These are phyloP conservation scores for Mucor piriformis DNA, from an alignment of 371 early-diverging fungal genomes.

Conservation along the genomic window DNA sequence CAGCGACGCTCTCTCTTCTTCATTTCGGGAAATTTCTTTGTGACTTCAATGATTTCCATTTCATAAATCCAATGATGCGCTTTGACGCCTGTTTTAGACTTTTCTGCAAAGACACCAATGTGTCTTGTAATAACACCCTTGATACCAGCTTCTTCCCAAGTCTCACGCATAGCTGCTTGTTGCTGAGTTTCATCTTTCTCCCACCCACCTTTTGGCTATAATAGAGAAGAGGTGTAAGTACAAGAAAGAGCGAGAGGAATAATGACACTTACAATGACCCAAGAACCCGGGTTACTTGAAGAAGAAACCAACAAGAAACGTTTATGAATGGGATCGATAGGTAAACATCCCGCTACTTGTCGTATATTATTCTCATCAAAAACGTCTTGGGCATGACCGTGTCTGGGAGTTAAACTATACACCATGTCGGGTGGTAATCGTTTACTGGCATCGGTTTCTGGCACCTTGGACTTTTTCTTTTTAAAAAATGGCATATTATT, in stretches of 20 bases:
- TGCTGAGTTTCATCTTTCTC: slow-evolving; percentile 60
- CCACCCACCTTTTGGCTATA: slow-evolving; percentile 63
- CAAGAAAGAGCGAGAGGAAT: background rate
- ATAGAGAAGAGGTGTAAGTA: background rate
- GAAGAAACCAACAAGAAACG: slow-evolving; percentile 53
- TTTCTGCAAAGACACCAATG: slow-evolving; percentile 54
- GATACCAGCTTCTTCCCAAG: slow-evolving; percentile 64
- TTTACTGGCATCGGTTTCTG: background rate
- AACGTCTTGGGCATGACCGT: slow-evolving; percentile 39
- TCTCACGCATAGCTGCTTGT: slow-evolving; percentile 59
- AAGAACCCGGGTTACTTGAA: slow-evolving; percentile 42
- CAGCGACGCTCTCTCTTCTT: slow-evolving; percentile 56
- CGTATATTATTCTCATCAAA: slow-evolving; percentile 33
- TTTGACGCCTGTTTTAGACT: slow-evolving; percentile 43
- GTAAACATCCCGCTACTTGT: slow-evolving; percentile 61
- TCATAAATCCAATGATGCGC: slow-evolving; percentile 56
- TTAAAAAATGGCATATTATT: background rate
- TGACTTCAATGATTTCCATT: slow-evolving; percentile 56
- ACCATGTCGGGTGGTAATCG: slow-evolving; percentile 2
- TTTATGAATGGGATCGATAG: slow-evolving; percentile 46
- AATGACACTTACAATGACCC: slow-evolving; percentile 47
- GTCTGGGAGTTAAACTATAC: slow-evolving; percentile 31
- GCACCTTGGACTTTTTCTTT: background rate
- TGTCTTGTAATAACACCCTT: slow-evolving; percentile 49
- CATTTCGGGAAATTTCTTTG: slow-evolving; percentile 57